These are phyloP conservation scores for Xylaria sp. DNA, from an alignment of 2,329 filamentous ascomycete genomes.

Conservation along the genomic window DNA sequence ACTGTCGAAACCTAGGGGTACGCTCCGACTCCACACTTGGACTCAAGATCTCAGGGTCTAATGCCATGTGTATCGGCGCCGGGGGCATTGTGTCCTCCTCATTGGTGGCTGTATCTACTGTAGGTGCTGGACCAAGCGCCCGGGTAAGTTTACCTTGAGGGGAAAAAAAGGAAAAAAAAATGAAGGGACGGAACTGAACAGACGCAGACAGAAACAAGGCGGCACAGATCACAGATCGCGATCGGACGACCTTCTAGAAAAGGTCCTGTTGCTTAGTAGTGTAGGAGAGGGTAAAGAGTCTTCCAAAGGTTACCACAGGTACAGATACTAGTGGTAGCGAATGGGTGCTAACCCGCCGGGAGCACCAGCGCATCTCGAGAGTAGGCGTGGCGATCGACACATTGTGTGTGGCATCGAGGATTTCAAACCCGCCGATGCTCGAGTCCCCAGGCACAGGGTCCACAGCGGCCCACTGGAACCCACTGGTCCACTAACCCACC, in stretches of 20 bases:
- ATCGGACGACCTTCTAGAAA: conserved; percentile 11
- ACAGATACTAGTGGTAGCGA: background rate
- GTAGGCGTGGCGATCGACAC: conserved; percentile 28
- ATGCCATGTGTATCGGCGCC: conserved; percentile 5
- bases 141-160: background rate
- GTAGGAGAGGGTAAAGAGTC: background rate
- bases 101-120: conserved; percentile 19
- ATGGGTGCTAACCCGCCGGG: background rate
- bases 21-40: background rate
- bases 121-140: background rate
- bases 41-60: conserved; percentile 15
- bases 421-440: conserved; percentile 28
- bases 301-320: background rate
- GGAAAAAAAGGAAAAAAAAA: background rate
- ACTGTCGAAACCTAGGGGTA: background rate
- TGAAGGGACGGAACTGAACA: background rate
- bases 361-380: conserved; percentile 12
- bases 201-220: background rate
- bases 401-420: conserved; percentile 33
- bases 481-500: conserved; percentile 2
- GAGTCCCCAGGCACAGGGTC: conserved; percentile 8
- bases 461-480: conserved; percentile 15
- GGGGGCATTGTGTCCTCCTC: background rate
- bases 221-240: conserved; percentile 2
- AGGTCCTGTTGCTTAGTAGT: background rate